Percentiles rank a stretch among this genome's conserved stretches.
Conservation (phyloP, 306 rosid species). For the Ormosia emarginata region DNA sequence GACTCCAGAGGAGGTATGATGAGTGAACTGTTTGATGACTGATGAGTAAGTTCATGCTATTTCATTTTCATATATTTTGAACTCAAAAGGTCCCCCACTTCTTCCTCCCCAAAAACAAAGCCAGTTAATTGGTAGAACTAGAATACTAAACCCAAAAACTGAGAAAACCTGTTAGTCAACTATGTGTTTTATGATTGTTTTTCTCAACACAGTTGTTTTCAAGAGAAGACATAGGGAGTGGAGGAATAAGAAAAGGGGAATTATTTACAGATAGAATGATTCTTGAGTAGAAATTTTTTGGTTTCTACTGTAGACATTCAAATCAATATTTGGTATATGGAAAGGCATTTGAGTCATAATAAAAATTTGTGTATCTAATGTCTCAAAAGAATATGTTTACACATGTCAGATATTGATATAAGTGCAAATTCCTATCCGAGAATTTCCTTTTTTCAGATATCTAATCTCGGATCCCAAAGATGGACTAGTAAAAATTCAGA, state of each 20-base stretch:
- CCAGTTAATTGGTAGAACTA: not conserved
- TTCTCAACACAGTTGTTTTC: constrained; percentile 16
- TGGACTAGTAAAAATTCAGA: constrained; percentile 15
- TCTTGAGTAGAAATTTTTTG: not conserved
- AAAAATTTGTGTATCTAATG: too few species aligned
- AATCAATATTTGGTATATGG: not conserved
- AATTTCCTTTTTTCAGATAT: not conserved
- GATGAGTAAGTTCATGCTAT: not conserved
- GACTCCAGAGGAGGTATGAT: constrained; percentile 13
- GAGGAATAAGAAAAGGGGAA: not conserved
- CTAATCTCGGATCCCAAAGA: not conserved
- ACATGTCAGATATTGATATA: not conserved
- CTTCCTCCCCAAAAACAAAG: not conserved
- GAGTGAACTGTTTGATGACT: constrained; percentile 18
- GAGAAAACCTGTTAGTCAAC: not conserved
- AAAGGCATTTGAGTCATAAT: too few species aligned
- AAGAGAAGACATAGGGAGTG: not conserved
- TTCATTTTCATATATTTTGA: constrained; percentile 29
- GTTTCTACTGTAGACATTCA: not conserved
- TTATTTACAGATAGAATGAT: not conserved
- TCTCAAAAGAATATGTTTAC: too few species aligned
- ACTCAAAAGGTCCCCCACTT: not conserved
- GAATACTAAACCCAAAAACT: not conserved
- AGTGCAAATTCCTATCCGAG: too few species aligned
- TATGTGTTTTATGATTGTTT: not conserved